A percentile compares a stretch with the other conserved stretches of the same genome.
Conservation (phyloP, 768 basidiomycete species). For the Gyrodon lividus region DNA sequence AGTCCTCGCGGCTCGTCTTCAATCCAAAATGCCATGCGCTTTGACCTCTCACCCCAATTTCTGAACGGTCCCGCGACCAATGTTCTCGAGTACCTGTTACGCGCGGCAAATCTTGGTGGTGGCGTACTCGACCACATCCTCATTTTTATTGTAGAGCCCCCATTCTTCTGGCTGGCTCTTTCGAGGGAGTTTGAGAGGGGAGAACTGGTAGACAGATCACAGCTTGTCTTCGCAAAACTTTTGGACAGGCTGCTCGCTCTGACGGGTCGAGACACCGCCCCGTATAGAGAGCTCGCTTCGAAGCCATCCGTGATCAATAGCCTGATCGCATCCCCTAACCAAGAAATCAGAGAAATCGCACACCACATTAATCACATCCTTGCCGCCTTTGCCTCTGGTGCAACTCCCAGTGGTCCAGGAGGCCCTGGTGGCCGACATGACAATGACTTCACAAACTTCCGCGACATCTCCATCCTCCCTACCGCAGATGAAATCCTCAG, state of each 20-base stretch:
- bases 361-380: conserved; percentile 44
- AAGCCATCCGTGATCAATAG: conserved; percentile 27
- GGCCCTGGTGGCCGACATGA: conserved; percentile 68
- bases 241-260: conserved; percentile 46
- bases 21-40: conserved; percentile 44
- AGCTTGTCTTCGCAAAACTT: conserved; percentile 47
- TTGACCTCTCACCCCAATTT: conserved; percentile 38
- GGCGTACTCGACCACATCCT: conserved; percentile 43
- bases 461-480: conserved; percentile 59
- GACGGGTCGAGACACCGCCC: conserved; percentile 30
- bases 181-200: conserved; percentile 32
- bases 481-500: conserved; percentile 60
- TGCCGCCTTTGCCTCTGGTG: conserved; percentile 26
- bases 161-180: conserved; percentile 49
- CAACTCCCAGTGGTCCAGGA: conserved; percentile 13
- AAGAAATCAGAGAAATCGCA: conserved; percentile 32
- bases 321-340: conserved; percentile 26
- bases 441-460: conserved; percentile 64
- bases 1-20: conserved; percentile 36
- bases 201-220: conserved; percentile 33
- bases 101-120: conserved; percentile 43
- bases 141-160: conserved; percentile 45
- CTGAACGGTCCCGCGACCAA: conserved; percentile 42
- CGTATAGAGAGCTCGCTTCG: conserved; percentile 41
- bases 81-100: conserved; percentile 41